Evolutionary conservation across 768 basidiomycete species (phyloP).

Genomic region (Russula vinacea): DNA sequence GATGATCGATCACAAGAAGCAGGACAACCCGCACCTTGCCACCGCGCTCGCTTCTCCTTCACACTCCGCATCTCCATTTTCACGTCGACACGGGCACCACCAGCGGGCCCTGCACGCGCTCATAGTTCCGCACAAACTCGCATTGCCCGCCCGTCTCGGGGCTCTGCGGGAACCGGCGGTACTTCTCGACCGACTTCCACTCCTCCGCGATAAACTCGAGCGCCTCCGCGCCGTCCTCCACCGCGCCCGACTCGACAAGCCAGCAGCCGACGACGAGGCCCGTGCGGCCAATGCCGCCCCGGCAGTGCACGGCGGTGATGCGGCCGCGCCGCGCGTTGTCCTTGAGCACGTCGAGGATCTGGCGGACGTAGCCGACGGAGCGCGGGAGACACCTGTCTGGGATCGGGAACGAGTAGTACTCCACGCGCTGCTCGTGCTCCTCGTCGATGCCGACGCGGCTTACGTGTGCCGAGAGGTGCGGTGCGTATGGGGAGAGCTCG

Average conservation of each 20-base stretch:
- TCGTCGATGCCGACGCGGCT: slow-evolving; percentile 50
- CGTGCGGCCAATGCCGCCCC: slow-evolving; percentile 72
- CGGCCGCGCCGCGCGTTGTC: slow-evolving; percentile 60
- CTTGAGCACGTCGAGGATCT: slow-evolving; percentile 54
- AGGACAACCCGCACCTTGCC: not conserved
- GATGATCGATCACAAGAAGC: not conserved
- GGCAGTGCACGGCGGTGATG: slow-evolving; percentile 71
- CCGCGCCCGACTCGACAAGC: slow-evolving; percentile 65
- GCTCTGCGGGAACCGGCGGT: slow-evolving; percentile 66
- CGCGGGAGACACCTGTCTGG: slow-evolving; percentile 66
- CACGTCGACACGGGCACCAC: not conserved
- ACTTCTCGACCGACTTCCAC: slow-evolving; percentile 78
- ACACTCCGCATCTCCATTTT: not conserved
- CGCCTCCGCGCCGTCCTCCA: slow-evolving; percentile 61
- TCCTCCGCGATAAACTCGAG: slow-evolving; percentile 60
- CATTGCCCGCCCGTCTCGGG: slow-evolving; percentile 79
- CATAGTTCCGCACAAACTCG: slow-evolving; percentile 67
- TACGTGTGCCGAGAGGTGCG: slow-evolving; percentile 53
- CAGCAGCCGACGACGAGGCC: slow-evolving; percentile 68
- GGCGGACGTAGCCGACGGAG: slow-evolving; percentile 55
- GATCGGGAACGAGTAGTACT: slow-evolving; percentile 79
- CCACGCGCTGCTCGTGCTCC: slow-evolving; percentile 39
- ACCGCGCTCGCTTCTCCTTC: not conserved
- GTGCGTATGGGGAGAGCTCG: slow-evolving; percentile 65
- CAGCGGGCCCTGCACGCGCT: slow-evolving; percentile 10